phyloP scores from a whole-genome alignment of 306 rosid genomes.

The Vicia villosa region DNA sequence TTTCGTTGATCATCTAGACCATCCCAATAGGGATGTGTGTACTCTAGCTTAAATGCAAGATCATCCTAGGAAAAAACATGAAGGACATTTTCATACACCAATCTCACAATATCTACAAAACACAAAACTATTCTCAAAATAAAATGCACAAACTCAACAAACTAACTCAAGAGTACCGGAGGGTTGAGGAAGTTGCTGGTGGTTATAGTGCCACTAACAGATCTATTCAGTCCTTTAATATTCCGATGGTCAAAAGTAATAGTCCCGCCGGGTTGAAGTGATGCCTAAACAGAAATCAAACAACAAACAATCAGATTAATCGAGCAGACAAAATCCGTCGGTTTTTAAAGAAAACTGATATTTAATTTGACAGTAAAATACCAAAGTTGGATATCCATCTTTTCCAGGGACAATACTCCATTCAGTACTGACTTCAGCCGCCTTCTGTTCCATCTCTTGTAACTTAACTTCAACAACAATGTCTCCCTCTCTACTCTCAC shows the following conservation, averaged over 20 bases:
- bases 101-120: conserved; percentile 10
- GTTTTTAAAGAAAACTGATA: not conserved
- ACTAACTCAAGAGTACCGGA: conserved; percentile 54
- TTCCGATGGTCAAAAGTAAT: conserved; percentile 85
- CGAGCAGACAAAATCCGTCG: not conserved
- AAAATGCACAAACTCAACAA: conserved; percentile 29
- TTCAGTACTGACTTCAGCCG: conserved; percentile 92
- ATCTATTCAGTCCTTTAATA: conserved; percentile 81
- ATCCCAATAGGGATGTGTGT: conserved; percentile 88
- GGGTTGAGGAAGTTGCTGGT: conserved; percentile 86
- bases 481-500: conserved; percentile 92
- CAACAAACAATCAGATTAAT: conserved; percentile 30
- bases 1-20: conserved; percentile 72
- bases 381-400: conserved; percentile 92
- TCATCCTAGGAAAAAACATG: conserved; percentile 65
- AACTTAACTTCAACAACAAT: conserved; percentile 91
- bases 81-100: conserved; percentile 17
- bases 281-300: conserved; percentile 65
- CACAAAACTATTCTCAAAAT: conserved; percentile 9
- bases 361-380: conserved; percentile 34
- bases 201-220: conserved; percentile 76
- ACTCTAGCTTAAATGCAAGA: conserved; percentile 95
- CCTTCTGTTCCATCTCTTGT: conserved; percentile 88
- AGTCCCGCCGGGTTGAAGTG: conserved; percentile 97
- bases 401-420: conserved; percentile 99